phyloP scores from a whole-genome alignment of 2,329 filamentous ascomycete genomes.

The Ophiostoma sp. region DNA sequence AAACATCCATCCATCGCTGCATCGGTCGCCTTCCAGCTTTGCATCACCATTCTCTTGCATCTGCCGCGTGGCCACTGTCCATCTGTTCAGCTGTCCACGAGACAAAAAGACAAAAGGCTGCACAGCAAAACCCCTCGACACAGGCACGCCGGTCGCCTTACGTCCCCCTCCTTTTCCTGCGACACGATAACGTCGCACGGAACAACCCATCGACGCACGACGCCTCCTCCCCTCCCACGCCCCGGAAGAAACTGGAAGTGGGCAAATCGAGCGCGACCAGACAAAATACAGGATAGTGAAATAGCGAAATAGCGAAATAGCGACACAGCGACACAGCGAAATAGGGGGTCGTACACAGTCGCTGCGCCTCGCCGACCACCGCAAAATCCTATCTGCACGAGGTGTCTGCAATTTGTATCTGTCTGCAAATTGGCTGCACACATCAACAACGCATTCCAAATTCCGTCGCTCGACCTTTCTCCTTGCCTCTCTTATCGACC shows the following conservation, averaged over 20 bases:
- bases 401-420: neutral
- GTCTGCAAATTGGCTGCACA: neutral
- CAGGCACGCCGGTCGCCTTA: neutral
- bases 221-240: neutral
- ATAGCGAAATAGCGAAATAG: neutral
- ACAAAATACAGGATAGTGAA: neutral
- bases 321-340: neutral
- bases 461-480: neutral
- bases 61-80: neutral
- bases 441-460: neutral
- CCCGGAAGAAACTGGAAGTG: neutral
- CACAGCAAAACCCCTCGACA: neutral
- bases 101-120: neutral
- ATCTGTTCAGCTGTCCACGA: neutral
- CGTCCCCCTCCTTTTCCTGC: neutral
- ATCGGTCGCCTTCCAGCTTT: neutral
- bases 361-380: conserved; percentile 18
- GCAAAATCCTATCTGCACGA: neutral
- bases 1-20: neutral
- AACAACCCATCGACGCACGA: conserved; percentile 12
- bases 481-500: no score
- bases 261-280: neutral
- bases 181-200: conserved; percentile 16
- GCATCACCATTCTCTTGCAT: neutral
- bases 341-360: conserved; percentile 13